Evolutionary conservation across 495 filamentous ascomycete genomes (phyloP).

Genomic region (Echria macrotheca): DNA sequence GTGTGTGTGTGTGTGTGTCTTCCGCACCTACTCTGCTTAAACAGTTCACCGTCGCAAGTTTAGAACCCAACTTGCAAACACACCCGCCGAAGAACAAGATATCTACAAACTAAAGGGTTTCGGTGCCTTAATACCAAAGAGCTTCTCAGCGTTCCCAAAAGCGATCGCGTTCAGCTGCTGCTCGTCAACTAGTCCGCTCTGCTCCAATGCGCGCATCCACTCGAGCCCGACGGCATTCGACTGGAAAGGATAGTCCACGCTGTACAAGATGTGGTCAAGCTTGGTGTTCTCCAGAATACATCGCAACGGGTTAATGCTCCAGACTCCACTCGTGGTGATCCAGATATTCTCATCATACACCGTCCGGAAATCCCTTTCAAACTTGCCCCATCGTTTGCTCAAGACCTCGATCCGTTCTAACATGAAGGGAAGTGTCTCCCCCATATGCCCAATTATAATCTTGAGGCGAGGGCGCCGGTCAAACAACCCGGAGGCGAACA

Average conservation of each 20-base stretch:
- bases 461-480: conserved; percentile 51
- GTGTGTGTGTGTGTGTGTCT: too few species aligned
- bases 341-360: conserved; percentile 59
- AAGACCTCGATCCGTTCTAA: conserved; percentile 53
- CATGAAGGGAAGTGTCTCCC: conserved; percentile 61
- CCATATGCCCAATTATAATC: conserved; percentile 61
- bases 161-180: conserved; percentile 50
- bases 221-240: conserved; percentile 38
- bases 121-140: conserved; percentile 38
- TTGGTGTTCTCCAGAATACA: conserved; percentile 45
- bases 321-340: conserved; percentile 60
- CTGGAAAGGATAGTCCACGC: conserved; percentile 56
- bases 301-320: conserved; percentile 50
- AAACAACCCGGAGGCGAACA: conserved; percentile 38
- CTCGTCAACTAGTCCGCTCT: conserved; percentile 45
- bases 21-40: too few species aligned
- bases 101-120: too few species aligned
- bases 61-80: too few species aligned
- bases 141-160: conserved; percentile 49
- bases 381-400: conserved; percentile 45
- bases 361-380: conserved; percentile 47
- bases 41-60: too few species aligned
- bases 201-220: conserved; percentile 45
- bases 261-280: conserved; percentile 50
- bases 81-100: too few species aligned